Evolutionary conservation across 2,329 filamentous ascomycete species (phyloP).

Genomic region (Pyrenophora teres): DNA sequence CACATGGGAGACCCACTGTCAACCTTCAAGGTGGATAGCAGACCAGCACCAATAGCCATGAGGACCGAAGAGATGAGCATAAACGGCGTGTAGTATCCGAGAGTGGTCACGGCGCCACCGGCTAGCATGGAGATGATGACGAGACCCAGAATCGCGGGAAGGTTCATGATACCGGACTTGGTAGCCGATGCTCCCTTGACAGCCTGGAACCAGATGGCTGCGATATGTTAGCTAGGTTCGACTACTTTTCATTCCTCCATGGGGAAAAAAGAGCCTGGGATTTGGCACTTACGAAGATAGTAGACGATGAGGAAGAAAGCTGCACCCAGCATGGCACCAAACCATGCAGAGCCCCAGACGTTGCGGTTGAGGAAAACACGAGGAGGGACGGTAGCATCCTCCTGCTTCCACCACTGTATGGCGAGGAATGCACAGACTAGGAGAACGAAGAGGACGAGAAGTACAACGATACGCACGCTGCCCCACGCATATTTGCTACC

Average conservation of each 20-base stretch:
- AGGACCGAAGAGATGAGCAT: constrained; percentile 50
- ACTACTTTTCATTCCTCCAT: too few relatives aligned
- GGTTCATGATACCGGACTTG: constrained; percentile 55
- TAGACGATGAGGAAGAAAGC: constrained; percentile 53
- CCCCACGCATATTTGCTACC: constrained; percentile 55
- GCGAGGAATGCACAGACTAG: constrained; percentile 49
- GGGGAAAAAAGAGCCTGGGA: too few relatives aligned
- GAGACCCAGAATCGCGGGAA: constrained; percentile 53
- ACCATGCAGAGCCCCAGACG: constrained; percentile 50
- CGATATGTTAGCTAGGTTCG: constrained; percentile 24
- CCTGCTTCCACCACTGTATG: constrained; percentile 52
- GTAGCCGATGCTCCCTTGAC: constrained; percentile 54
- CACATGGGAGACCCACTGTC: constrained; percentile 46
- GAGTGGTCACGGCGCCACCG: constrained; percentile 47
- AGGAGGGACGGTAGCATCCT: constrained; percentile 54
- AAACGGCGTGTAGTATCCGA: constrained; percentile 58
- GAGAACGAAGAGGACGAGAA: constrained; percentile 53
- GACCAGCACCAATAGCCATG: constrained; percentile 53
- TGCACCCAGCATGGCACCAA: constrained; percentile 50
- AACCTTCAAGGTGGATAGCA: constrained; percentile 51
- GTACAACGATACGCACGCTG: constrained; percentile 52
- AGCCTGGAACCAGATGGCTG: constrained; percentile 55
- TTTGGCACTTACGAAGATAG: constrained; percentile 39
- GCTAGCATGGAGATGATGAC: constrained; percentile 51
- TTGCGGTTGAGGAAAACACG: constrained; percentile 54